Evolutionary conservation across 305 asterid genomes (phyloP), one percentile per base, ranked within the genome.

Genomic region (Fraxinus angustifolia): DNA sequence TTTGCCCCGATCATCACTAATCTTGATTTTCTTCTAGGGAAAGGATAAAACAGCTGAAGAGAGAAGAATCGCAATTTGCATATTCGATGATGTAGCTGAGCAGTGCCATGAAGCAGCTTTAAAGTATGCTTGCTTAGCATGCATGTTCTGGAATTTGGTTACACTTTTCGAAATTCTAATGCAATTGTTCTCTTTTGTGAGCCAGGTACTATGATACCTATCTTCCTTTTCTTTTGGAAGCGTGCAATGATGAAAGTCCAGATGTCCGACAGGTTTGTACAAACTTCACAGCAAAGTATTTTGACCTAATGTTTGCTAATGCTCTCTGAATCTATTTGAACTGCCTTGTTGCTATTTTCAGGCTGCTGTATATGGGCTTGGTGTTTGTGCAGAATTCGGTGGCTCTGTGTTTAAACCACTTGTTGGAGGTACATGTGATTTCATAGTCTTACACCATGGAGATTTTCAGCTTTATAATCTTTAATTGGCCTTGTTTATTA

Each of bases 361-460:
- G 99, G 99, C 99, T 87, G 97, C 99, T 87, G 97, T 95, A 12
- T 95, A 95, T 87, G 99, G 99, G 73, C 97, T 95, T 79, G 99
- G 98, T 0, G 96, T 95, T 36, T 95, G 98, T 86, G 99, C 99
- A 28, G 99, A 95, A 80, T 91, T 87, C 78, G 99, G 99, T 75
- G 92, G 97, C 76, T 82, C 97, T 79, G 93, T 83, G 36, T 90
- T 94, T 78, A 94, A 92, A 88, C 92, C 97, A 48, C 98, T 94
- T 75, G 97, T 90, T 56, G 98, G 97, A 88, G 98, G 98, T 94
- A 88, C 34, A 48, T 76, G 21, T 79, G 82, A 26, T 78, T 77
- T 79, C 17, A 1, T 83, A 73, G 35, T 81, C 79, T 79, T 21
- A 14, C 50, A 17, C 28, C 62, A 23, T 56, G 3, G 58, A 56